Evolutionary conservation across 129 eudicot species (phyloP).

Genomic region (Artemisia tridentata): DNA sequence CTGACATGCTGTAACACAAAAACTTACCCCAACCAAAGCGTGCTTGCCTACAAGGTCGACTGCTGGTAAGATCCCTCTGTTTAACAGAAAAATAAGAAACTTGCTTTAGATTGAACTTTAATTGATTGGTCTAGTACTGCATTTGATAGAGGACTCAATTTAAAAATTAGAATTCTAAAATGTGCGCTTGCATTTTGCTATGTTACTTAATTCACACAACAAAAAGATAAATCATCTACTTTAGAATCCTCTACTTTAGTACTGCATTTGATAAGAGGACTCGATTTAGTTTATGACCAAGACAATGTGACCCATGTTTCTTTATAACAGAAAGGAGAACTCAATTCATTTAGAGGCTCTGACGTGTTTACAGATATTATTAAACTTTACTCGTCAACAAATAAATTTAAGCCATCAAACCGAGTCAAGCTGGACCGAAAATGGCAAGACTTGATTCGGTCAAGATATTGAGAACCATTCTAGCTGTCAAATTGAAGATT

Average conservation of each 20-base stretch:
- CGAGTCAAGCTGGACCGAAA: constrained; percentile 1
- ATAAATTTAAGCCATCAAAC: too few relatives aligned
- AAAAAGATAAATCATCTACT: too few relatives aligned
- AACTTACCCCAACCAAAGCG: constrained; percentile 88
- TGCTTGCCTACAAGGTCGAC: constrained; percentile 72
- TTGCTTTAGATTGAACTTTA: background rate
- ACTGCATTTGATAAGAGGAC: too few relatives aligned
- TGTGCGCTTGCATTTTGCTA: too few relatives aligned
- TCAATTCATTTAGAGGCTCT: too few relatives aligned
- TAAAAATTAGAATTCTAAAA: too few relatives aligned
- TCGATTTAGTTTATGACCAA: background rate
- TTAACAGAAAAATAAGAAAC: background rate
- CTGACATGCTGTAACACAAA: background rate
- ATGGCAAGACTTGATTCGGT: background rate
- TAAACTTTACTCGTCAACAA: background rate
- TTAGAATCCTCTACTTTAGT: too few relatives aligned
- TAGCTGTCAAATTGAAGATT: background rate
- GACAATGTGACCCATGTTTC: background rate
- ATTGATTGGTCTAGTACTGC: background rate
- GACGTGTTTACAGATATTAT: too few relatives aligned
- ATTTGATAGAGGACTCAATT: background rate
- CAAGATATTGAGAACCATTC: background rate
- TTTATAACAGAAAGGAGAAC: too few relatives aligned
- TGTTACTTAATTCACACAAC: too few relatives aligned
- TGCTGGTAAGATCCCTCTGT: constrained; percentile 96